Conservation (phyloP, 139 green algal species). For the Chlorella sp. region DNA sequence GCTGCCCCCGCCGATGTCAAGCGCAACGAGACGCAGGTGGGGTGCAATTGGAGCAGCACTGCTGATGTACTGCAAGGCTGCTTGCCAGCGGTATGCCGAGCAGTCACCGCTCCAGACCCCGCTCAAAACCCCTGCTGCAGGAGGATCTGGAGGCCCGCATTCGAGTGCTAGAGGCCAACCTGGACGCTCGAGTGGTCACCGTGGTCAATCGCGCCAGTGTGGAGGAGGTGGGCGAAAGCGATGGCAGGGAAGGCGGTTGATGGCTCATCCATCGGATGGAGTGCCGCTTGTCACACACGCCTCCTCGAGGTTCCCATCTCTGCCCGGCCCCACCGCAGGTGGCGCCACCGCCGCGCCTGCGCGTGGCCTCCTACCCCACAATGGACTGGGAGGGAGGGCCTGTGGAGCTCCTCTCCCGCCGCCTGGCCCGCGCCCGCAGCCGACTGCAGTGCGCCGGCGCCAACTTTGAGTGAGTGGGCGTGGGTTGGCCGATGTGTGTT, state of each 20-base stretch:
- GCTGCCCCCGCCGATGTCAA: slow-evolving; percentile 53
- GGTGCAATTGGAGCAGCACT: no score
- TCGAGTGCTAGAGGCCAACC: slow-evolving; percentile 53
- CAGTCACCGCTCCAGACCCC: no score
- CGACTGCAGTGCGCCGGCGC: slow-evolving; percentile 31
- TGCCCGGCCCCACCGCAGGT: not conserved
- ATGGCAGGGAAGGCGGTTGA: no score
- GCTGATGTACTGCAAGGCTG: no score
- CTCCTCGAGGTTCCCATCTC: not conserved
- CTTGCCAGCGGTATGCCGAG: no score
- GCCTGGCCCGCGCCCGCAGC: not conserved
- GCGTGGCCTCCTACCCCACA: slow-evolving; percentile 27
- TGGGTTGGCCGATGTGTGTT: no score
- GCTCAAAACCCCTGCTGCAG: not conserved
- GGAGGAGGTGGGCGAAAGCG: not conserved
- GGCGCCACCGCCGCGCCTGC: slow-evolving; percentile 24
- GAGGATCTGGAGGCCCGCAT: slow-evolving; percentile 38
- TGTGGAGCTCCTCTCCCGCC: not conserved
- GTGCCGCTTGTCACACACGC: no score
- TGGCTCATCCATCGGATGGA: no score
- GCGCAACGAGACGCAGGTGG: slow-evolving; percentile 9
- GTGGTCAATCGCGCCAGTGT: slow-evolving; percentile 43
- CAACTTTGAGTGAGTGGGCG: slow-evolving; percentile 26
- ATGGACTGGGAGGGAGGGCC: slow-evolving; percentile 3
- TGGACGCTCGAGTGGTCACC: slow-evolving; percentile 55